Conservation (phyloP, 2,329 filamentous ascomycete species). For the Fusarium neocosmosporiellum region DNA sequence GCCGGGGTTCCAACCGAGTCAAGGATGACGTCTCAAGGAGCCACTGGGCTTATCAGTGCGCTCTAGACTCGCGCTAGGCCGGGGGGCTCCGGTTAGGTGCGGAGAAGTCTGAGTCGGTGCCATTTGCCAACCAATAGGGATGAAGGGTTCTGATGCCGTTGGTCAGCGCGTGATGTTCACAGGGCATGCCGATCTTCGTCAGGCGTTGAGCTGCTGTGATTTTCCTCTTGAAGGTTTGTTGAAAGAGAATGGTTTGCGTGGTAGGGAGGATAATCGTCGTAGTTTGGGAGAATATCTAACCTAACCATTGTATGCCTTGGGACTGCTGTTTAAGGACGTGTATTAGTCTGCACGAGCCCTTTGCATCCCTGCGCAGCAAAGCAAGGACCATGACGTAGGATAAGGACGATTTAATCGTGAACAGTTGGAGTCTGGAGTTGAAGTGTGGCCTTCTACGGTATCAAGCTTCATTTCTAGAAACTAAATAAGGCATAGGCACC, state of each 20-base stretch:
- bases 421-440: background rate
- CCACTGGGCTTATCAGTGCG: background rate
- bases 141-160: background rate
- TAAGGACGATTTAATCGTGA: background rate
- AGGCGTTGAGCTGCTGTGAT: background rate
- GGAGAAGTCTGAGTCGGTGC: background rate
- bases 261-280: background rate
- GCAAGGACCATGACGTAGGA: background rate
- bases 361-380: background rate
- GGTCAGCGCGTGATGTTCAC: background rate
- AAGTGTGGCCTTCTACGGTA: background rate
- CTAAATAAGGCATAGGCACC: background rate
- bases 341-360: background rate
- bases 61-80: background rate
- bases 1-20: background rate
- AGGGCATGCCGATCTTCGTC: background rate
- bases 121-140: background rate
- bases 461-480: background rate
- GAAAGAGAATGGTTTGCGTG: background rate
- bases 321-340: background rate
- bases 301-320: background rate
- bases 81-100: background rate
- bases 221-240: background rate
- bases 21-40: background rate
- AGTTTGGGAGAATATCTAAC: background rate